Percentiles rank a stretch among this genome's conserved stretches.
Evolutionary conservation across 108 stramenopile genomes (phyloP).

Genomic region (Fragilariopsis cylindrus): DNA sequence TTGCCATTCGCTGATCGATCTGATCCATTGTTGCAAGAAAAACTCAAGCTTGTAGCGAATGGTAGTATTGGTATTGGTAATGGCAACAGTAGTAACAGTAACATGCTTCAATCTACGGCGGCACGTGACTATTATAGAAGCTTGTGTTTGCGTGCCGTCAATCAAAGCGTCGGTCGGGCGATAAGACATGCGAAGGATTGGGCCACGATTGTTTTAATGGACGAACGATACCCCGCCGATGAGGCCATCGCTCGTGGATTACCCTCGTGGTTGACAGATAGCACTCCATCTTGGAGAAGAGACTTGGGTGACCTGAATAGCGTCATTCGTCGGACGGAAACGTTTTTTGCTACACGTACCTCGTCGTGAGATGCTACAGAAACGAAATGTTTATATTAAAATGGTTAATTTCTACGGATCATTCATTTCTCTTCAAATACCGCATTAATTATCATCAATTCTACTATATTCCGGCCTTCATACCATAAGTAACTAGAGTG

Average conservation of each 20-base stretch:
- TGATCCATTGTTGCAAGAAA: constrained; percentile 94
- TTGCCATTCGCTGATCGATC: constrained; percentile 97
- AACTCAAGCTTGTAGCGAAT: constrained; percentile 69
- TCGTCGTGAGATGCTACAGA: too few species aligned
- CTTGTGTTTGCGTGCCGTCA: constrained; percentile 97
- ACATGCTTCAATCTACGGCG: neutral
- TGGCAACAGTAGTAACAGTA: neutral
- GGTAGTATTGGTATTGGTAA: neutral
- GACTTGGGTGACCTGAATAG: constrained; percentile 5
- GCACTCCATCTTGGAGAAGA: constrained; percentile 32
- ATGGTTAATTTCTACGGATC: too few species aligned
- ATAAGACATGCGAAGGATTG: constrained; percentile 95
- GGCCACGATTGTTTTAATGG: constrained; percentile 88
- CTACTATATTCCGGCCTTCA: too few species aligned
- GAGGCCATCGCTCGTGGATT: constrained; percentile 59
- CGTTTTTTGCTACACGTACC: constrained; percentile 6
- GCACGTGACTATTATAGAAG: constrained; percentile 78
- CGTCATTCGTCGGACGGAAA: constrained; percentile 8
- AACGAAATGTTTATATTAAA: too few species aligned
- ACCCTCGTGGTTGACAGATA: constrained; percentile 74
- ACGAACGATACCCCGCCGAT: constrained; percentile 83
- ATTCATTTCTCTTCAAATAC: too few species aligned
- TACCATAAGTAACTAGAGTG: too few species aligned
- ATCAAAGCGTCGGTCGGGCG: constrained; percentile 97
- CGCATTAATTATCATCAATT: too few species aligned